phyloP scores from a whole-genome alignment of 768 basidiomycete genomes.

The Xerocomellus amylosporus region DNA sequence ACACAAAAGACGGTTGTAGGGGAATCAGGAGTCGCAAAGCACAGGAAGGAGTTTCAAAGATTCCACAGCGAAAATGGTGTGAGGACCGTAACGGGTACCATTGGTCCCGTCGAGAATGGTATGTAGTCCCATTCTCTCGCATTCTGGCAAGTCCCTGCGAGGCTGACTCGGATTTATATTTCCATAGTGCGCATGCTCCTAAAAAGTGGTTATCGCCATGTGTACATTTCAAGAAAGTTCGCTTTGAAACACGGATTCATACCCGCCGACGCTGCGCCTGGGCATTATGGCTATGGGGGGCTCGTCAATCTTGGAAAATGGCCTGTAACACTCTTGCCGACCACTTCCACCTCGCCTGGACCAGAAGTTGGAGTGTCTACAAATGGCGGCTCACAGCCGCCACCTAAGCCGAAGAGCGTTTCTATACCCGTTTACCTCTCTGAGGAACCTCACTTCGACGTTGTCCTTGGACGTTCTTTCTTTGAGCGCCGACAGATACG shows the following conservation, averaged over 20 bases:
- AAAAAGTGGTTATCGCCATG: slow-evolving; percentile 87
- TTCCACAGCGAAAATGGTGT: slow-evolving; percentile 94
- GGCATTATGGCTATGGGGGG: slow-evolving; percentile 92
- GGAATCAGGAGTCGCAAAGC: slow-evolving; percentile 53
- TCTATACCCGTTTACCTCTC: slow-evolving; percentile 75
- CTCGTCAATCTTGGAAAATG: slow-evolving; percentile 81
- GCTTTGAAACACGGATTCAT: slow-evolving; percentile 87
- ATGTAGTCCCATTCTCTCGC: slow-evolving; percentile 16
- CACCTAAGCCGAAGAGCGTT: slow-evolving; percentile 39
- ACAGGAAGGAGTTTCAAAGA: slow-evolving; percentile 75
- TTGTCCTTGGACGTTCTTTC: slow-evolving; percentile 87
- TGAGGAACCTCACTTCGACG: slow-evolving; percentile 95
- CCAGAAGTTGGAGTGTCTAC: not conserved
- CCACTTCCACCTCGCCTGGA: not conserved
- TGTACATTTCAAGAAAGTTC: slow-evolving; percentile 94
- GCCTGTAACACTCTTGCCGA: slow-evolving; percentile 69
- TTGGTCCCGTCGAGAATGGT: slow-evolving; percentile 91
- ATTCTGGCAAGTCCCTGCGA: not conserved
- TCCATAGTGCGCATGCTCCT: slow-evolving; percentile 84
- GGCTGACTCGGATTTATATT: not conserved
- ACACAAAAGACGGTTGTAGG: slow-evolving; percentile 25
- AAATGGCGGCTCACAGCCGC: not conserved
- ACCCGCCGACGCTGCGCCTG: slow-evolving; percentile 80
- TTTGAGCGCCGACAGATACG: slow-evolving; percentile 80
- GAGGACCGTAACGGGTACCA: slow-evolving; percentile 84